A percentile compares a stretch with the other conserved stretches of the same genome.
These are phyloP conservation scores for Boletus bicolor DNA, from an alignment of 768 basidiomycete genomes.

Conservation along the genomic window DNA sequence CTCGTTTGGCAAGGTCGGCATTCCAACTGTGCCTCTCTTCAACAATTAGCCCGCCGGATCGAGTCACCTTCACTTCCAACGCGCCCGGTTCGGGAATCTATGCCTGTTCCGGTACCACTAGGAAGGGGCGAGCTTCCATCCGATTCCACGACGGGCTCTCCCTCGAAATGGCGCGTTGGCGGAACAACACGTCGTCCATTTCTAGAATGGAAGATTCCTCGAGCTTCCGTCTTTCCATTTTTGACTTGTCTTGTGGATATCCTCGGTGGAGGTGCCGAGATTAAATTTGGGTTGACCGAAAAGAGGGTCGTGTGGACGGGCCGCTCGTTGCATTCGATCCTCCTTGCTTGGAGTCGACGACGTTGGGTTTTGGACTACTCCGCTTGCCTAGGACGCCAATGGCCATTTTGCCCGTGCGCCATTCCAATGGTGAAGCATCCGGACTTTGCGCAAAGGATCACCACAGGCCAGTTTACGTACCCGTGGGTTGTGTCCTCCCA, in stretches of 20 bases:
- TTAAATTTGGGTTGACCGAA: slow-evolving; percentile 3
- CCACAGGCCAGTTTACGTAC: slow-evolving; percentile 9
- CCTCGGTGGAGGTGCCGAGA: background rate
- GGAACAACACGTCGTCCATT: slow-evolving; percentile 3
- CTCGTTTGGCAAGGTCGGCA: background rate
- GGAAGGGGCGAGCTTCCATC: slow-evolving; percentile 2
- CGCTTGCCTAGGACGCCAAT: background rate
- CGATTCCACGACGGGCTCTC: slow-evolving; percentile 3
- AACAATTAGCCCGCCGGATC: slow-evolving; percentile 11
- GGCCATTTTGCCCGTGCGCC: background rate
- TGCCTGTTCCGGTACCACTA: background rate
- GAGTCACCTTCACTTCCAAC: slow-evolving; percentile 1
- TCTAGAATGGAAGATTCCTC: slow-evolving; percentile 14
- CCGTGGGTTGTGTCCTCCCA: background rate
- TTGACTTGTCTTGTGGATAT: background rate
- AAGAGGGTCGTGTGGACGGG: slow-evolving; percentile 3
- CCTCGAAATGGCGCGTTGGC: background rate
- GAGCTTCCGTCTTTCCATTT: slow-evolving; percentile 18
- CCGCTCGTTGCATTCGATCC: background rate
- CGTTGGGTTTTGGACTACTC: background rate
- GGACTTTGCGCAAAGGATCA: background rate
- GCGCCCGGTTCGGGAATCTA: slow-evolving; percentile 6
- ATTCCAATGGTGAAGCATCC: background rate
- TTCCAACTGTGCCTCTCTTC: background rate
- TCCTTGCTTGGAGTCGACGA: background rate